A percentile compares a stretch with the other conserved stretches of the same genome.
Evolutionary conservation across 2,329 filamentous ascomycete species (phyloP).

Genomic region (Beauveria scarabaeidicola): DNA sequence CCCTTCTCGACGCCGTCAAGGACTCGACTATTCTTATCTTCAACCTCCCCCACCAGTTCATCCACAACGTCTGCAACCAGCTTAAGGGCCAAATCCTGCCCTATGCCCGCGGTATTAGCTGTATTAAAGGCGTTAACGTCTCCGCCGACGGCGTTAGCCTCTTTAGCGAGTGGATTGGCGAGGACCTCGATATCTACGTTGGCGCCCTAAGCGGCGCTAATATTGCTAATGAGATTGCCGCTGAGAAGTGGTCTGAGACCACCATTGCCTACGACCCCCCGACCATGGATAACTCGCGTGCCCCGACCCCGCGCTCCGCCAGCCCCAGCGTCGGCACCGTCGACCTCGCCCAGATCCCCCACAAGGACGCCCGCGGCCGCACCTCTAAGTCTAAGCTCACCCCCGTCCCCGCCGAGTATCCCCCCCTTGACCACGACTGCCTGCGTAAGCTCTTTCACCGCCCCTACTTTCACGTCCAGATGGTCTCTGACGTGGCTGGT

Average conservation of each 20-base stretch:
- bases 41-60: slow-evolving; percentile 96
- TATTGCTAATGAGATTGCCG: slow-evolving; percentile 88
- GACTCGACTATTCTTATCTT: slow-evolving; percentile 87
- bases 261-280: slow-evolving; percentile 95
- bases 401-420: slow-evolving; percentile 72
- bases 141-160: slow-evolving; percentile 76
- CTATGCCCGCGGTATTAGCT: slow-evolving; percentile 87
- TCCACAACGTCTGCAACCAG: slow-evolving; percentile 74
- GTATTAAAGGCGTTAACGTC: slow-evolving; percentile 96
- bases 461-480: slow-evolving; percentile 93
- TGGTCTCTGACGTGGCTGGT: slow-evolving; percentile 91
- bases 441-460: slow-evolving; percentile 86
- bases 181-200: slow-evolving; percentile 88
- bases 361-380: slow-evolving; percentile 61
- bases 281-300: slow-evolving; percentile 67
- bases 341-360: slow-evolving; percentile 41
- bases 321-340: slow-evolving; percentile 43
- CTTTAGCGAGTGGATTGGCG: slow-evolving; percentile 91
- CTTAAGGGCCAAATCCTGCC: slow-evolving; percentile 84
- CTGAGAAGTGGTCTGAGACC: slow-evolving; percentile 94
- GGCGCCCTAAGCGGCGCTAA: slow-evolving; percentile 93
- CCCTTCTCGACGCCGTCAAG: slow-evolving; percentile 71
- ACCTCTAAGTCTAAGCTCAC: slow-evolving; percentile 61
- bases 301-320: slow-evolving; percentile 45
- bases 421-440: slow-evolving; percentile 73